These are phyloP conservation scores for Corynespora cassiicola DNA, from an alignment of 2,329 filamentous ascomycete genomes.

Conservation along the genomic window DNA sequence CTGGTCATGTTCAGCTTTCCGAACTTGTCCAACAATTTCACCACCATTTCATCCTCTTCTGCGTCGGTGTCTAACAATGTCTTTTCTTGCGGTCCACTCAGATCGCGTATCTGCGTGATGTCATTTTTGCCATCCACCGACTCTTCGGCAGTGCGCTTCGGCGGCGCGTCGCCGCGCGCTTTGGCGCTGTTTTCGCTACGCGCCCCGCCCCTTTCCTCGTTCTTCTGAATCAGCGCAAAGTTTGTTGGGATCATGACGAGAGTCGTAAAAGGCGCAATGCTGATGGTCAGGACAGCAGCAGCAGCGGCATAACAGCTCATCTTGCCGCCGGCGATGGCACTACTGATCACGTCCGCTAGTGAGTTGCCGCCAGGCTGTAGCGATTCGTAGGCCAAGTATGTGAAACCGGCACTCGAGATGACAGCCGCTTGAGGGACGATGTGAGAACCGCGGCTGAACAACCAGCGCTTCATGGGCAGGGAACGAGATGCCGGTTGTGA, in stretches of 20 bases:
- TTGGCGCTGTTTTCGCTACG: constrained; percentile 18
- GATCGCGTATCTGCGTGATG: constrained; percentile 33
- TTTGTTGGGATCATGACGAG: constrained; percentile 29
- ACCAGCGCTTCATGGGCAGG: constrained; percentile 43
- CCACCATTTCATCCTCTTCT: constrained; percentile 25
- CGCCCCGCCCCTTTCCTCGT: constrained; percentile 25
- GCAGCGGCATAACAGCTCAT: constrained; percentile 16
- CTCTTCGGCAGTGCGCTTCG: constrained; percentile 23
- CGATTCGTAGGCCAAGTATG: constrained; percentile 26
- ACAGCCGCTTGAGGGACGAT: constrained; percentile 37
- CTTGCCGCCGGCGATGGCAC: constrained; percentile 10
- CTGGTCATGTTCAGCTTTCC: constrained; percentile 27
- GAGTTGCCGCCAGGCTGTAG: constrained; percentile 8
- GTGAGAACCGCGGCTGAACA: constrained; percentile 47
- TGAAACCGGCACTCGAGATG: constrained; percentile 36
- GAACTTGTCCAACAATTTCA: constrained; percentile 26
- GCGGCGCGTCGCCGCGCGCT: no score
- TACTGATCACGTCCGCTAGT: neutral
- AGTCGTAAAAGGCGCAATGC: constrained; percentile 24
- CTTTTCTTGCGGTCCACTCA: constrained; percentile 27
- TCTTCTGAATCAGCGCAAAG: constrained; percentile 28
- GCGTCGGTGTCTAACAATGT: constrained; percentile 17
- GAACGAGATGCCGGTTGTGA: constrained; percentile 47
- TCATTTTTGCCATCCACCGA: constrained; percentile 26
- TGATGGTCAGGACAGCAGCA: constrained; percentile 23